Base-by-base conservation (phyloP, 148 eudicot genomes). In the Fagopyrum esculentum region DNA sequence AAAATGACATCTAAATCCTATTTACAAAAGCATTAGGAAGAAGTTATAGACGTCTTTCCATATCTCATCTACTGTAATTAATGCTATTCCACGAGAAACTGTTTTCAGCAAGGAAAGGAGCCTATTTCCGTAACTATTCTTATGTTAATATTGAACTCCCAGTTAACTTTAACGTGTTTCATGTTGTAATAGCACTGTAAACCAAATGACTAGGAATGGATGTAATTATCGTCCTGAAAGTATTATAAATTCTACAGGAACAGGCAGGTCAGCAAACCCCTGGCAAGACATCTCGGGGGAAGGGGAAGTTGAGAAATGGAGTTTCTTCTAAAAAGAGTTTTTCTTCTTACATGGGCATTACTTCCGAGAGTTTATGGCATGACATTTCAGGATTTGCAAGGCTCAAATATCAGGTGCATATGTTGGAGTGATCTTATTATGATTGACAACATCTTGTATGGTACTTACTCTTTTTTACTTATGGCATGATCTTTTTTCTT, bases 391-490 rank as follows among this genome's bases (percentile, higher is more conserved):
- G 89, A 75, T 90, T 96, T 83, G 87, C 98, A n/a, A 89, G 83
- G 82, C 73, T 84, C 79, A 96, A 96, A 80, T 96, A 96, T 88
- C 92, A 92, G 99, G 99, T 96, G 81, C 51, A 29, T 44, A 51
- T 59, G 19, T 44, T 54, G 47, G 26, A 11, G 8, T 57, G 22
- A 35, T 43, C 45, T 75, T 76, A 17, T 76, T 55, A 52, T 40
- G 76, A 68, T 64, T 50, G 72, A 45, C 17, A 49, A 61, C 5
- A 19, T 40, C 71, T 40, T 66, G 45, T 35, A 66, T 43, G 6
- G n/a, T 49, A 64, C 17, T 45, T 2, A 13, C 29, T n/a, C 10
- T 72, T 19, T 19, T 50, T 55, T 19, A 71, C 74, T 17, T 46
- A 71, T 4, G 40, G 19, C 9, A 35, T 4, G 16, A 46, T 35